phyloP scores from a whole-genome alignment of 208 protist species.

The Crithidia mellificae region DNA sequence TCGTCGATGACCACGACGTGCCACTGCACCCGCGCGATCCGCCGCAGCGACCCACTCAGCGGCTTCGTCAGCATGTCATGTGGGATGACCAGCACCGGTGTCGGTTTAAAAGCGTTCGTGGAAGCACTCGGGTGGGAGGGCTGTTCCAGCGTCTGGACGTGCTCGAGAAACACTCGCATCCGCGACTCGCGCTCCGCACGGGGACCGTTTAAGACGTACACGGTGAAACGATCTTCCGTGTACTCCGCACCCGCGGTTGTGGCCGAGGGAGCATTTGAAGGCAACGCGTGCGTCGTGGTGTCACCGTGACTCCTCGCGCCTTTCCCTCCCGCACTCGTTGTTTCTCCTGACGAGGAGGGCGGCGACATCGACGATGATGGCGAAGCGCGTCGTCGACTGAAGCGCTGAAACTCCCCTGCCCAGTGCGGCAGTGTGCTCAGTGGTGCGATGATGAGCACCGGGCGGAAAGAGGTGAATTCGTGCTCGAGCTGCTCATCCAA shows the following conservation, averaged over 20 bases:
- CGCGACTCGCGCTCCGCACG: slow-evolving; percentile 33
- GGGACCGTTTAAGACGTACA: slow-evolving; percentile 52
- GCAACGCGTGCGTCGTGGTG: too few relatives aligned
- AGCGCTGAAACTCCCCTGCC: slow-evolving; percentile 47
- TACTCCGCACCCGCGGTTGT: not conserved
- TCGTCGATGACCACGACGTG: slow-evolving; percentile 92
- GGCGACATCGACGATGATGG: not conserved
- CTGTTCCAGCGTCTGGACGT: slow-evolving; percentile 12
- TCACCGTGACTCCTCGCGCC: too few relatives aligned
- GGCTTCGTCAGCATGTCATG: slow-evolving; percentile 48
- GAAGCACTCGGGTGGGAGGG: too few relatives aligned
- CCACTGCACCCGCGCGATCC: slow-evolving; percentile 60
- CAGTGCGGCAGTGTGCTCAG: slow-evolving; percentile 62
- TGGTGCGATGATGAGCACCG: slow-evolving; percentile 53
- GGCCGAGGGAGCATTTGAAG: too few relatives aligned
- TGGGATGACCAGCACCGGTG: slow-evolving; percentile 47
- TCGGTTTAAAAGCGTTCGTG: slow-evolving; percentile 14
- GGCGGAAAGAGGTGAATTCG: slow-evolving; percentile 20
- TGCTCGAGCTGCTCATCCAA: slow-evolving; percentile 20
- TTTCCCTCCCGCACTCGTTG: not conserved
- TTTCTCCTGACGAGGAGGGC: too few relatives aligned
- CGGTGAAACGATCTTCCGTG: slow-evolving; percentile 25
- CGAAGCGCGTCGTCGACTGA: slow-evolving; percentile 19
- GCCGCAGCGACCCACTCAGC: slow-evolving; percentile 28
- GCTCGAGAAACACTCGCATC: slow-evolving; percentile 32